phyloP scores from a whole-genome alignment of 2,329 filamentous ascomycete species.

The Biscogniauxia sp. region DNA sequence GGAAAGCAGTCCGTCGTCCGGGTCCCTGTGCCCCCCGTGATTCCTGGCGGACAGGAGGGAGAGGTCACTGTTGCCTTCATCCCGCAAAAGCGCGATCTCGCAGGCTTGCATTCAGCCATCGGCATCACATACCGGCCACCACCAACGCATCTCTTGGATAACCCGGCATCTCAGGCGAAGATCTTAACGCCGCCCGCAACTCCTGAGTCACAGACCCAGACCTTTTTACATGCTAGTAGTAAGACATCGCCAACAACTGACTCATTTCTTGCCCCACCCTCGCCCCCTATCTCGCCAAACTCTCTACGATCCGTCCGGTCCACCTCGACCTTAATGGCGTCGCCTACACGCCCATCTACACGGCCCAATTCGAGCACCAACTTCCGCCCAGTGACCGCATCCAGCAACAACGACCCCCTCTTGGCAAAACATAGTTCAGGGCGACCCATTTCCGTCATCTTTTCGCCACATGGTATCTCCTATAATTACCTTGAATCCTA shows the following conservation, averaged over 20 bases:
- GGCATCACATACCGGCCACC: slow-evolving; percentile 71
- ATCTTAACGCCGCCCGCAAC: slow-evolving; percentile 33
- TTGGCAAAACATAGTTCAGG: slow-evolving; percentile 17
- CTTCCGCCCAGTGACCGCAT: slow-evolving; percentile 19
- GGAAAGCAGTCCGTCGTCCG: slow-evolving; percentile 37
- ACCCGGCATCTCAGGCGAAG: slow-evolving; percentile 7
- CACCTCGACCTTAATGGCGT: slow-evolving; percentile 32
- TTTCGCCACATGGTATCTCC: slow-evolving; percentile 62
- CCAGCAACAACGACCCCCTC: slow-evolving; percentile 8
- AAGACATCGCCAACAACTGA: slow-evolving; percentile 18
- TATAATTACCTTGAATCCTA: slow-evolving; percentile 55
- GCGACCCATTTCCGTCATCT: slow-evolving; percentile 58
- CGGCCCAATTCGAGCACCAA: slow-evolving; percentile 12
- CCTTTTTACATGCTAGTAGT: slow-evolving; percentile 2
- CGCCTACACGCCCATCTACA: slow-evolving; percentile 22
- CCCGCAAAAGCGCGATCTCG: slow-evolving; percentile 57
- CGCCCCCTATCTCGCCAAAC: slow-evolving; percentile 37
- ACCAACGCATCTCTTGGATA: slow-evolving; percentile 21
- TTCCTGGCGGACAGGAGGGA: slow-evolving; percentile 53
- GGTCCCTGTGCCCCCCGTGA: slow-evolving; percentile 53
- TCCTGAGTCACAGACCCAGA: slow-evolving; percentile 23
- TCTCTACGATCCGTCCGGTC: slow-evolving; percentile 38
- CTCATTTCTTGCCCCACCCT: slow-evolving; percentile 30
- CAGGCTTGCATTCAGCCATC: slow-evolving; percentile 63
- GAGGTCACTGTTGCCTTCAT: slow-evolving; percentile 72